These are phyloP conservation scores for Kodamaea kaohsiungensis DNA, from an alignment of 805 yeast species.

Conservation along the genomic window DNA sequence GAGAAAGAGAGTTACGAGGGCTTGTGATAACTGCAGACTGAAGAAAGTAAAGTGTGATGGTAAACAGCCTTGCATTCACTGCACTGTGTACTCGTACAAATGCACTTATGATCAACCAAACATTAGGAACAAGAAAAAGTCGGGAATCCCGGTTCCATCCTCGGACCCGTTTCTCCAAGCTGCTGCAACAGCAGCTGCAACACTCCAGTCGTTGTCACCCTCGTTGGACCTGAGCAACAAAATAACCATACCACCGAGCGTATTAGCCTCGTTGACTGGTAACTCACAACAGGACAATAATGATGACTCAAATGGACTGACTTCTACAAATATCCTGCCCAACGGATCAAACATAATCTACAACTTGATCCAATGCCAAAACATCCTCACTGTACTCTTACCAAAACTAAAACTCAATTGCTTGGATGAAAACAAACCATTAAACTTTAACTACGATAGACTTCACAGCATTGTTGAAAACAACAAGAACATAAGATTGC, in stretches of 20 bases:
- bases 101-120: constrained; percentile 86
- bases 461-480: constrained; percentile 28
- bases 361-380: constrained; percentile 32
- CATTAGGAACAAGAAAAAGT: constrained; percentile 47
- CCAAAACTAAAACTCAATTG: constrained; percentile 37
- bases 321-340: neutral
- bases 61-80: constrained; percentile 73
- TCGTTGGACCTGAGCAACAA: constrained; percentile 7
- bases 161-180: constrained; percentile 19
- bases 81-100: constrained; percentile 82
- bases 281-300: neutral
- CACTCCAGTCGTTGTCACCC: constrained; percentile 17
- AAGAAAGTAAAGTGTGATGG: constrained; percentile 84
- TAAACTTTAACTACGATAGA: constrained; percentile 34
- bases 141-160: constrained; percentile 30
- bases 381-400: constrained; percentile 33
- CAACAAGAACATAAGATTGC: constrained; percentile 26
- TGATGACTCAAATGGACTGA: neutral
- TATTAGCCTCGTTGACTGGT: constrained; percentile 6
- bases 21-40: constrained; percentile 74
- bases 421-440: constrained; percentile 28
- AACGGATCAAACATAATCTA: constrained; percentile 13
- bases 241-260: constrained; percentile 6
- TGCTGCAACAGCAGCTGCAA: constrained; percentile 17
- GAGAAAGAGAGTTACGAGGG: constrained; percentile 67